Evolutionary conservation across 305 asterid species (phyloP), one percentile per base, ranked within the genome.

Genomic region (Fraxinus nigra): DNA sequence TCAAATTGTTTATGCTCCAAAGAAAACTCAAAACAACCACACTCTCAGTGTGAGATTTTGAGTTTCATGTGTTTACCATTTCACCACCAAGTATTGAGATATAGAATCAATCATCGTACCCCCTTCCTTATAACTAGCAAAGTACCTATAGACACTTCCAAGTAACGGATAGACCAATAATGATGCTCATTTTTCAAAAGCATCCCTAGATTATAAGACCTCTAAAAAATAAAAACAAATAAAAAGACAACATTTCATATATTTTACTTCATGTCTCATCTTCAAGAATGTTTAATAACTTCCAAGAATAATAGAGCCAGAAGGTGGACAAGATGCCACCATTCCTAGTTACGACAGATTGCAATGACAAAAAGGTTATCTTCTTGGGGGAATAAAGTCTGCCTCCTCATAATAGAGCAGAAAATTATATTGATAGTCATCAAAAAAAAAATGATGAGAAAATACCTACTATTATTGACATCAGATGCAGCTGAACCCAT

Each of bases 401-500:
- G 3, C 34, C 6, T 24, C 33, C 72, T 10, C 34, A 24, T 26
- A 63, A 34, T 63, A 63, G 33, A 24, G 33, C 72, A 63, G 34
- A 16, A 76, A 69, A 28, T 38, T 24, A 78, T 8, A 34, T 3
- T 63, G 35, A 65, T 11, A 80, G 22, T 18, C 77, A 76, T 48
- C 43, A 33, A 84, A 79, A 82, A 22, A 13, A 54, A 85, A 80
- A 75, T 78, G 70, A 88, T 37, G 81, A 84, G 81, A 83, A 82
- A 92, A 75, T 88, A 89, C 97, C 91, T 91, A 93, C 97, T 90
- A 87, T 88, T 85, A 81, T 86, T 86, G 82, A 96, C 97, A 92
- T 96, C 98, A 81, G 87, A 74, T 40, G 92, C 94, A 80, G 93
- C 92, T 61, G 94, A 82, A 80, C 98, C 98, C 99, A 96, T 92